Evolutionary conservation across 2,329 filamentous ascomycete genomes (phyloP).

Genomic region (Microdochium bolleyi): DNA sequence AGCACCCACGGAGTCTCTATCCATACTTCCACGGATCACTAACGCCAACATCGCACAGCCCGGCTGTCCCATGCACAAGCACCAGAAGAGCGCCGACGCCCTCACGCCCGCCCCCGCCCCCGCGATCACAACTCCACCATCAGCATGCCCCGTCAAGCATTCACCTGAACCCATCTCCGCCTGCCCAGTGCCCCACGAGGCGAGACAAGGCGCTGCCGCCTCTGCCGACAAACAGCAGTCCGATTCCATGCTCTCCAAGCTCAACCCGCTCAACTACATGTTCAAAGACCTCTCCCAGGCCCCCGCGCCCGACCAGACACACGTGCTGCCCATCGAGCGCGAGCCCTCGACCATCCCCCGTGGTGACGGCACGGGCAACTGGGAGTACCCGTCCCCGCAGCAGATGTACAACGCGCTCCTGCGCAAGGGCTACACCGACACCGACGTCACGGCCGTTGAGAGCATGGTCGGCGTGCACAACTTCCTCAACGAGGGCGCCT

Average conservation of each 20-base stretch:
- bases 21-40: neutral
- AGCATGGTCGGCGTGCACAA: conserved; percentile 98
- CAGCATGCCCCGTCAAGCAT: conserved; percentile 22
- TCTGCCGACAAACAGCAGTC: conserved; percentile 22
- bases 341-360: conserved; percentile 89
- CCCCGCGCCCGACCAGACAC: conserved; percentile 63
- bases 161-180: conserved; percentile 23
- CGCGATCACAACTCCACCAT: conserved; percentile 6
- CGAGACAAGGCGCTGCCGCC: conserved; percentile 12
- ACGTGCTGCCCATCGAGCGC: conserved; percentile 69
- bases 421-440: conserved; percentile 92
- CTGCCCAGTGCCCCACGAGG: conserved; percentile 38
- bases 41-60: conserved; percentile 24
- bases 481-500: conserved; percentile 95
- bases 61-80: conserved; percentile 50
- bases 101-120: conserved; percentile 18
- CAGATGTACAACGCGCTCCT: conserved; percentile 99
- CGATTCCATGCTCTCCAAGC: conserved; percentile 43
- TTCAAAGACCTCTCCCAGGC: conserved; percentile 78
- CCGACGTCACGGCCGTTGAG: conserved; percentile 86
- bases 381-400: conserved; percentile 97
- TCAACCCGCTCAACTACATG: conserved; percentile 87
- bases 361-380: conserved; percentile 68
- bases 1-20: conserved; percentile 1
- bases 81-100: conserved; percentile 36